Percentiles rank a stretch among this genome's conserved stretches.
These are phyloP conservation scores for Gaillardinia entomophila DNA, from an alignment of 805 yeast species.

Conservation along the genomic window DNA sequence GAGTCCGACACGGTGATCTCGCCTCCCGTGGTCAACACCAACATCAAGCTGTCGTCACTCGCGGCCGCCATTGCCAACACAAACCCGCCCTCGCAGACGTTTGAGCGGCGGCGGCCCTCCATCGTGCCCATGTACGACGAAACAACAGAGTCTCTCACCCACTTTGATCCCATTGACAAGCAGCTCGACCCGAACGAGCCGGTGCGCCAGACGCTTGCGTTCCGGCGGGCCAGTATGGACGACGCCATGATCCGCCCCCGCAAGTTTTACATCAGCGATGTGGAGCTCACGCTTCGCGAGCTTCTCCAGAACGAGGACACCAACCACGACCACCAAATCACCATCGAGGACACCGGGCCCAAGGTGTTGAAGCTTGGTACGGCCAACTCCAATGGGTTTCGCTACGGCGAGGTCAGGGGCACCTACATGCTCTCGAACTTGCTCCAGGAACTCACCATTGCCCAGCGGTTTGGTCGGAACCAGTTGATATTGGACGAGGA, in stretches of 20 bases:
- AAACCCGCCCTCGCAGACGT: neutral
- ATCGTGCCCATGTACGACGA: slow-evolving; percentile 24
- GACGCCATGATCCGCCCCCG: slow-evolving; percentile 25
- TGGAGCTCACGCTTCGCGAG: slow-evolving; percentile 64
- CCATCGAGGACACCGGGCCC: slow-evolving; percentile 81
- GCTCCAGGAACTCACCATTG: slow-evolving; percentile 83
- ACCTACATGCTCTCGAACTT: slow-evolving; percentile 85
- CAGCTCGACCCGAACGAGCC: no score
- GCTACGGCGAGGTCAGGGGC: slow-evolving; percentile 70
- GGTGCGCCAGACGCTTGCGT: slow-evolving; percentile 4
- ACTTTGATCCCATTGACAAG: neutral
- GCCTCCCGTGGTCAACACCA: neutral
- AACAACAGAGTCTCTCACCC: slow-evolving; percentile 2
- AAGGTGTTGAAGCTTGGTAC: slow-evolving; percentile 78
- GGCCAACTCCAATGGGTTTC: slow-evolving; percentile 77
- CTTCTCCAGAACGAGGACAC: slow-evolving; percentile 77
- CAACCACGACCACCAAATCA: slow-evolving; percentile 76
- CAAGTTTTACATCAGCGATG: slow-evolving; percentile 67
- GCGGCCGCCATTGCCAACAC: neutral
- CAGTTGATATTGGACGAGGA: slow-evolving; percentile 79
- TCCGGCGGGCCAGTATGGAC: slow-evolving; percentile 29
- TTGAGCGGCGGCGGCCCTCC: slow-evolving; percentile 13
- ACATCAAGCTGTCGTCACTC: neutral
- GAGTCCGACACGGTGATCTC: slow-evolving; percentile 1
- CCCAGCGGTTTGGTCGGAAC: slow-evolving; percentile 71